A percentile compares a stretch with the other conserved stretches of the same genome.
phyloP scores from a whole-genome alignment of 805 yeast species.

The Suhomyces kilbournensis region DNA sequence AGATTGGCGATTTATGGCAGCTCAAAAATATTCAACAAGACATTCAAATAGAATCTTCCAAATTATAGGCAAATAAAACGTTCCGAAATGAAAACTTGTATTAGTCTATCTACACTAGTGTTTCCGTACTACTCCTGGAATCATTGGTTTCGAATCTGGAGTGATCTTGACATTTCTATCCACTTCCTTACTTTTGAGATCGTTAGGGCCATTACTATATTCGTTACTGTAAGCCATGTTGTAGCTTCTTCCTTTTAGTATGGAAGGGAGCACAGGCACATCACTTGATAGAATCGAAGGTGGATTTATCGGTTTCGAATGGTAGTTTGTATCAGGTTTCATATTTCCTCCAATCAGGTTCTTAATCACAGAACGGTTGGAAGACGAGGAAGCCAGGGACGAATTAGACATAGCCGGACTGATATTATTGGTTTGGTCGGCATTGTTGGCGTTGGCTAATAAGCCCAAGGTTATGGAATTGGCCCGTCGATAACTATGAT shows the following conservation, averaged over 20 bases:
- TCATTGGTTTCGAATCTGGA: slow-evolving; percentile 1
- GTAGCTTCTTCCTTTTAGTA: slow-evolving; percentile 4
- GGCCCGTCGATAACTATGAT: slow-evolving; percentile 11
- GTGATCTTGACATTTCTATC: not conserved
- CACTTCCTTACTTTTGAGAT: not conserved
- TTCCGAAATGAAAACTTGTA: not conserved
- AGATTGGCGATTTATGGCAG: slow-evolving; percentile 21
- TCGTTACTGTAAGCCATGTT: not conserved
- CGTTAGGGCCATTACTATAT: not conserved
- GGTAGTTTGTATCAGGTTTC: not conserved
- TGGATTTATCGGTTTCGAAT: slow-evolving; percentile 11
- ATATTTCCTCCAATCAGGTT: not conserved
- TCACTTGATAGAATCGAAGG: slow-evolving; percentile 8
- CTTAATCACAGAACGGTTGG: not conserved
- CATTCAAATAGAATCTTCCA: slow-evolving; percentile 14
- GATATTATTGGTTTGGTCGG: slow-evolving; percentile 1
- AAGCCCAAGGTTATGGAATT: slow-evolving; percentile 21
- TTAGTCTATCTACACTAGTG: not conserved
- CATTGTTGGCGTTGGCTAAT: slow-evolving; percentile 7
- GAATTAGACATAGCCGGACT: slow-evolving; percentile 7
- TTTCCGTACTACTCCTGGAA: slow-evolving; percentile 2
- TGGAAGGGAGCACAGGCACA: slow-evolving; percentile 9
- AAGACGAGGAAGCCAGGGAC: not conserved
- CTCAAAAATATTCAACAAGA: slow-evolving; percentile 23
- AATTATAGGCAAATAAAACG: slow-evolving; percentile 1